Percentiles rank a stretch among this genome's conserved stretches.
phyloP scores from a whole-genome alignment of 441 rosid species.

The Pelargonium citronellum region DNA sequence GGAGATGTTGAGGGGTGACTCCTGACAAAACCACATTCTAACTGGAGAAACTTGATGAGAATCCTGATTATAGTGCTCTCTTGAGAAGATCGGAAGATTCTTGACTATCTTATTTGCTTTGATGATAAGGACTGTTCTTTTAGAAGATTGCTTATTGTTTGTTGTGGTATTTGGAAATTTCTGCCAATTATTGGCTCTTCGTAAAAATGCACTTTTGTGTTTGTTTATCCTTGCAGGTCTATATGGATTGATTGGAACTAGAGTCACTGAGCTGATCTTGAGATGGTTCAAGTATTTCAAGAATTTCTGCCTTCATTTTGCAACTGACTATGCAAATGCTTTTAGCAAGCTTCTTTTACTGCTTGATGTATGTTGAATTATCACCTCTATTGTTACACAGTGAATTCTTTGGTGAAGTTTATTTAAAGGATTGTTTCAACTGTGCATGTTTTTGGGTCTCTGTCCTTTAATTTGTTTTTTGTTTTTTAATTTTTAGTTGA shows the following conservation, averaged over 20 bases:
- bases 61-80: constrained; percentile 14
- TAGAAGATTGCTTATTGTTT: constrained; percentile 37
- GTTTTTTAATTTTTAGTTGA: neutral
- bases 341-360: constrained; percentile 51
- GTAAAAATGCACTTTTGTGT: constrained; percentile 41
- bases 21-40: neutral
- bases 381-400: constrained; percentile 30
- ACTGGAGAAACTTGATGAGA: constrained; percentile 17
- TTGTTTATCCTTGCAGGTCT: constrained; percentile 68
- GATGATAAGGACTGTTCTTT: constrained; percentile 21
- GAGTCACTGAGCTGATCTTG: constrained; percentile 44
- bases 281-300: constrained; percentile 42
- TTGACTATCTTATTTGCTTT: constrained; percentile 12
- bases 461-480: neutral
- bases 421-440: constrained; percentile 20
- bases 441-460: constrained; percentile 12
- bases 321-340: constrained; percentile 44
- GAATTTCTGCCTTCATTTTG: constrained; percentile 48
- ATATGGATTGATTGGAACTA: constrained; percentile 41
- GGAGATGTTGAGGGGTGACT: constrained; percentile 2
- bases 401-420: constrained; percentile 25
- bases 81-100: constrained; percentile 21
- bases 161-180: constrained; percentile 38
- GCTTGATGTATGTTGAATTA: constrained; percentile 60
- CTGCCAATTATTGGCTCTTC: constrained; percentile 36